Base-by-base conservation (phyloP, 2,329 filamentous ascomycete species). In the Trichoderma sp. region DNA sequence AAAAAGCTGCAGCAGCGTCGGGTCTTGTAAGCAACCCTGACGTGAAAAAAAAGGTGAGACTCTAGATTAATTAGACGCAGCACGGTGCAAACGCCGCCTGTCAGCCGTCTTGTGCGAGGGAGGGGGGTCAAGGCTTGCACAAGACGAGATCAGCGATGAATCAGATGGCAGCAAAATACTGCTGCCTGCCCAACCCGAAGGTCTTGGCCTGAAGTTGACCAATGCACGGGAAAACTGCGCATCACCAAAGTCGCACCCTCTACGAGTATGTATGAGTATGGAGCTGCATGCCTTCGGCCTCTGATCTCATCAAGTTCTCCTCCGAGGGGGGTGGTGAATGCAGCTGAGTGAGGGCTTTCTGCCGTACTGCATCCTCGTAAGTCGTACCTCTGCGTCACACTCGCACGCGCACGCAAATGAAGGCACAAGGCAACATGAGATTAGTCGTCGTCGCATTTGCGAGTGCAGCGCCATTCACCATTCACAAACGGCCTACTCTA, bases 151-250 rank as follows among this genome's bases (percentile, higher is more conserved):
- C 21, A 28, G 56, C 8, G 47, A 64, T 64, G 68, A 71, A 71
- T 71, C 68, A 64, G 60, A 71, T 39, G 60, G 43, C 30, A 24
- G 24, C 32, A 14, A 71, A 71, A 64, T 57, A 71, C 68, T 71
- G 68, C 68, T 71, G 68, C 68, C 68, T 71, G 51, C 47, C 47
- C 36, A 62, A 47, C n/a, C 26, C 47, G 34, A 26, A 14, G 28
- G 63, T 26, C 63, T 56, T 57, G 26, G 65, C 32, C 56, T 39
- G 56, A 34, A n/a, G 39, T 43, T 51, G 58, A 30, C 67, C 43
- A 57, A 30, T 70, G 66, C 66, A 36, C 66, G 60, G n/a, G 15
- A 61, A 61, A 70, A 21, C n/a, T 62, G 66, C 66, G 66, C 66
- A 53, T 32, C 53, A 32, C n/a, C 18, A 53, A 32, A 24, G 28